Conservation (phyloP, 148 eudicot genomes). For the Selenicereus undatus region DNA sequence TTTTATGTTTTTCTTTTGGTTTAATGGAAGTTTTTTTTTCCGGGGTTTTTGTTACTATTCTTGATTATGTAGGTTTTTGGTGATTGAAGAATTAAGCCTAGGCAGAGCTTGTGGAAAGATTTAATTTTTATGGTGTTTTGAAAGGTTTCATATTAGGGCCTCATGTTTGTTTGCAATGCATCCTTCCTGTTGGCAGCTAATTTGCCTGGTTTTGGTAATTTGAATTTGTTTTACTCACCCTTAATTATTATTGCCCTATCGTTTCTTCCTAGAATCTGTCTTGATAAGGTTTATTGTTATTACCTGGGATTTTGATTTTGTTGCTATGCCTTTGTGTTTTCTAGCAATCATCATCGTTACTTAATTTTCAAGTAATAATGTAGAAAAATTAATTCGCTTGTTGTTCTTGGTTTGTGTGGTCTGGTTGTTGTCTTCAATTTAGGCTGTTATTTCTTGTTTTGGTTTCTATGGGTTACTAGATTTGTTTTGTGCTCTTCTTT, state of each 20-base stretch:
- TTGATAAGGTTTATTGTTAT: conserved; percentile 13
- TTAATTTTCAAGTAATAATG: too few species aligned
- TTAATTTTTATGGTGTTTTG: conserved; percentile 14
- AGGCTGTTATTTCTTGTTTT: too few species aligned
- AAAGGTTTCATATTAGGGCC: not conserved
- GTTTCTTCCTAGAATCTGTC: conserved; percentile 11
- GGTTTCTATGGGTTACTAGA: too few species aligned
- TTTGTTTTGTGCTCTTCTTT: too few species aligned
- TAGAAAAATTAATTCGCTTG: too few species aligned
- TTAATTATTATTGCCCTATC: too few species aligned
- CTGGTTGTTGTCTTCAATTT: too few species aligned
- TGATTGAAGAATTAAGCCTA: conserved; percentile 7
- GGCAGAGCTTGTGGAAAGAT: conserved; percentile 17
- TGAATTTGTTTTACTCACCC: not conserved
- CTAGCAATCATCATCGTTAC: too few species aligned
- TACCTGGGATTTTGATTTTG: too few species aligned
- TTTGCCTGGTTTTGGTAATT: conserved; percentile 8
- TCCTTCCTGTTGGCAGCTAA: not conserved
- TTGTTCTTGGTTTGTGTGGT: too few species aligned
- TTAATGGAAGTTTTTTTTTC: not conserved
- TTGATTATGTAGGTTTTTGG: conserved; percentile 15
- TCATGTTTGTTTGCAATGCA: not conserved
- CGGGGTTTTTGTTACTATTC: not conserved
- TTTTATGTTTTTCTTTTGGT: too few species aligned
- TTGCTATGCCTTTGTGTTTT: too few species aligned